Base-by-base conservation (phyloP, 2,329 filamentous ascomycete species). In the Colletotrichum euphorbiae region DNA sequence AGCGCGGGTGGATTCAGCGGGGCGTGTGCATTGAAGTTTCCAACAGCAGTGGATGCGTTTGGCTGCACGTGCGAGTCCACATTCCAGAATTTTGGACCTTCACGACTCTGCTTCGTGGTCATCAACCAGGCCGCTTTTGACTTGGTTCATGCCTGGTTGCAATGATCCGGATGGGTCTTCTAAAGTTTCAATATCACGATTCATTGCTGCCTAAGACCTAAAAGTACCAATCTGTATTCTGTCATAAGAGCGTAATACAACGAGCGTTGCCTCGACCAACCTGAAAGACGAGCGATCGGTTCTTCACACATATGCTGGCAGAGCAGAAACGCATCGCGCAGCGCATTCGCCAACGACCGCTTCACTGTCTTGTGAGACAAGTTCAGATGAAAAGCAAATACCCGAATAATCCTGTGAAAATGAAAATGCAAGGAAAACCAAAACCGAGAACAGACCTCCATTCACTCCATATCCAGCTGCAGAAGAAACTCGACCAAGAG, bases 211-310 rank as follows among this genome's bases (percentile, higher is more conserved):
- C 63, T 69, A 67, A 52, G 62, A 69, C 55, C 56, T 69, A 62
- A 56, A 69, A 69, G 67, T 69, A 69, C 63, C 67, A 69, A 69
- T 69, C 67, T 69, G 67, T 67, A 67, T 51, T 62, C 57, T 67
- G 67, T 67, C 62, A 57, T 62, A 54, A 69, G 51, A 67, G 50
- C 51, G 45, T 57, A 50, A 43, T 52, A 38, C 43, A 67, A 62
- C 56, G 63, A 69, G 67, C 57, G 63, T 69, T 63, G 17, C 63
- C 45, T 57, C 62, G 24, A 57, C 59, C 64, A 52, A 60, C 42
- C 62, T 66, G 54, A 55, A 43, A 36, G 48, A 65, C 33, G 33
- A 60, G 46, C 43, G 33, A 59, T 48, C 63, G 42, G 57, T 55
- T 52, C 46, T 19, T 28, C 28, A 50, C 67, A n/a, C 40, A 33